These are phyloP conservation scores for Chrysanthemum makinoi DNA, from an alignment of 129 eudicot genomes.

Conservation along the genomic window DNA sequence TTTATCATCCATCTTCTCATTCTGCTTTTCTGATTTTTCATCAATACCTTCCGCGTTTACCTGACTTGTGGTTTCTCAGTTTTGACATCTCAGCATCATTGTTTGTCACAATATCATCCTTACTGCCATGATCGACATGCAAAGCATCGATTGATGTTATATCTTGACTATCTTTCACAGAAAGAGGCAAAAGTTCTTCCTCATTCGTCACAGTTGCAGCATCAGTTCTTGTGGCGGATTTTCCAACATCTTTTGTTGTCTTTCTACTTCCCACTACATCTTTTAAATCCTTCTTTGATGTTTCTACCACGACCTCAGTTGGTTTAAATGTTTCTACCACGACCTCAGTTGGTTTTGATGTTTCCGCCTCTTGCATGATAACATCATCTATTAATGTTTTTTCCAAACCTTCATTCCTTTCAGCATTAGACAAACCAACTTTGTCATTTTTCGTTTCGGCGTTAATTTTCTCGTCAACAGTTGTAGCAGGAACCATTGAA, in stretches of 20 bases:
- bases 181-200: slow-evolving; percentile 6
- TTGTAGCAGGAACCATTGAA: slow-evolving; percentile 16
- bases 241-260: slow-evolving; percentile 25
- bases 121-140: slow-evolving; percentile 7
- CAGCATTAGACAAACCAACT: slow-evolving; percentile 2
- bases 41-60: slow-evolving; percentile 1
- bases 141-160: slow-evolving; percentile 14
- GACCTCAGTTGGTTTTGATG: slow-evolving; percentile 16
- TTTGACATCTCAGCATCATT: slow-evolving; percentile 14
- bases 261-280: slow-evolving; percentile 2
- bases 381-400: slow-evolving; percentile 17
- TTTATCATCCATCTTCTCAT: slow-evolving; percentile 24
- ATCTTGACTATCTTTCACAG: slow-evolving; percentile 15
- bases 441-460: slow-evolving; percentile 13
- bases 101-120: slow-evolving; percentile 4
- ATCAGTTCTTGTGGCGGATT: slow-evolving; percentile 23
- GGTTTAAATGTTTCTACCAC: slow-evolving; percentile 20
- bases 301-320: slow-evolving; percentile 19
- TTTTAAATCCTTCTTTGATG: slow-evolving; percentile 10
- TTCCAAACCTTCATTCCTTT: slow-evolving; percentile 15
- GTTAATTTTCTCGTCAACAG: slow-evolving; percentile 15
- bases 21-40: slow-evolving; percentile 28
- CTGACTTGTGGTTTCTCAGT: slow-evolving; percentile 14
- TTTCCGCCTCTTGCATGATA: not conserved
- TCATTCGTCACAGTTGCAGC: slow-evolving; percentile 15